phyloP scores from a whole-genome alignment of 495 filamentous ascomycete genomes.

The Durotheca rogersii region DNA sequence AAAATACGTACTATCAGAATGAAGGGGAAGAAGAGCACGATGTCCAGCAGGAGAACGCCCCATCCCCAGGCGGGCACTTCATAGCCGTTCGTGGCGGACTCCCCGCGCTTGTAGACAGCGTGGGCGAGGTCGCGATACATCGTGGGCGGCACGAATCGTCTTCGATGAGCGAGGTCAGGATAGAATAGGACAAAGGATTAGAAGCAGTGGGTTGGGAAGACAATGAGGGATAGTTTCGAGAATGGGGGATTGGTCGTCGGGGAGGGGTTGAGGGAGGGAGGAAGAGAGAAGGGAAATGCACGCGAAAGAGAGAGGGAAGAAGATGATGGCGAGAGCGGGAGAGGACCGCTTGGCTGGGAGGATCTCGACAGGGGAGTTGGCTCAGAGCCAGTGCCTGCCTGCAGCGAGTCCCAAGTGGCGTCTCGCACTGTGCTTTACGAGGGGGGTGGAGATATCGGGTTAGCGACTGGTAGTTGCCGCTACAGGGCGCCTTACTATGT shows the following conservation, averaged over 20 bases:
- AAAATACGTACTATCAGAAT: constrained; percentile 37
- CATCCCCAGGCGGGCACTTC: constrained; percentile 37
- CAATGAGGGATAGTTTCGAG: neutral
- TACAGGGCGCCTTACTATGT: no score
- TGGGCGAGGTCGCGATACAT: constrained; percentile 40
- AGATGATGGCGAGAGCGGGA: neutral
- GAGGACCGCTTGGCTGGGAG: neutral
- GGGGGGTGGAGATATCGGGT: no score
- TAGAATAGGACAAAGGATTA: no score
- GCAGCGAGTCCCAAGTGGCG: no score
- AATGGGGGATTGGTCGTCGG: neutral
- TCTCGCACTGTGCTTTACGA: no score
- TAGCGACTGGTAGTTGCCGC: neutral
- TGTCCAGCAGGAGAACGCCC: constrained; percentile 31
- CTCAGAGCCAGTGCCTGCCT: no score
- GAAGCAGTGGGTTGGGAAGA: no score
- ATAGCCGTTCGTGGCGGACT: constrained; percentile 26
- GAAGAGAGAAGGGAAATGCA: neutral
- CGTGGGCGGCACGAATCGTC: constrained; percentile 5
- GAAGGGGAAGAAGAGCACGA: constrained; percentile 44
- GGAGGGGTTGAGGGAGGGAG: neutral
- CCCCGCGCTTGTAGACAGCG: constrained; percentile 36
- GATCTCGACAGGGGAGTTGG: no score
- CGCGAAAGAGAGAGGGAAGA: neutral
- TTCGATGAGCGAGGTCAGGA: constrained; percentile 1